Base-by-base conservation (phyloP, 108 stramenopile species). In the Aurantiochytrium sp. region DNA sequence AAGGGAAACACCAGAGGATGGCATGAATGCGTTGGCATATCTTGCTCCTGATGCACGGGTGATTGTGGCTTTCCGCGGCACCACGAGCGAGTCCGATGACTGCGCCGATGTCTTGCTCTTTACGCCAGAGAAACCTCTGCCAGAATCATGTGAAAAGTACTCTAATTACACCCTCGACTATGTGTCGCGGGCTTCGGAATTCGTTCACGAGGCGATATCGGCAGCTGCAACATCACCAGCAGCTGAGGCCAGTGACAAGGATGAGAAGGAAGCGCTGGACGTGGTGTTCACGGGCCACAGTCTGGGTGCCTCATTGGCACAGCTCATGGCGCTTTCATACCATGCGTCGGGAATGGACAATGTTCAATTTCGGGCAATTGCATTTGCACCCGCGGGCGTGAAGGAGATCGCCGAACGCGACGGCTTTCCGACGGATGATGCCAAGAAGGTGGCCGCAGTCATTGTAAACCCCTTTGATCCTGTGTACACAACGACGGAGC, bases 231-330 rank as follows among this genome's bases (percentile, higher is more conserved):
- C 35, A 35, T 35, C 35, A 35, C 35, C 35, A 29, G 72, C 72
- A 29, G 72, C 72, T 72, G 72, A 21, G 51, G 76, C 49, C 4
- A 4, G 51, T 23, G 35, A 35, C 35, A 35, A 35, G 2, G 35
- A 35, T 35, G 35, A 35, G 2, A 35, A 35, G 35, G 35, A 35
- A 12, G 10, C 25, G 19, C 51, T 83, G 45, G 76, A 83, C 3
- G 76, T 83, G 45, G 49, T 83, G 10, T 83, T 83, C 23, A 83
- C 76, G 8, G 76, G 76, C n/a, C 76, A 83, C 28, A 83, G 76
- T 53, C 45, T 83, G 10, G 76, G 76, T 12, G 45, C 49, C 1
- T 53, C 49, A 6, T 23, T 83, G 51, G 76, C 76, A 12, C 76
- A 83, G 51, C 76, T 83, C 76, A 83, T 83, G 76, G 51, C 76